Evolutionary conservation across 768 basidiomycete species (phyloP), one percentile per base, ranked within the genome.

Genomic region (Tricholoma saponaceum): DNA sequence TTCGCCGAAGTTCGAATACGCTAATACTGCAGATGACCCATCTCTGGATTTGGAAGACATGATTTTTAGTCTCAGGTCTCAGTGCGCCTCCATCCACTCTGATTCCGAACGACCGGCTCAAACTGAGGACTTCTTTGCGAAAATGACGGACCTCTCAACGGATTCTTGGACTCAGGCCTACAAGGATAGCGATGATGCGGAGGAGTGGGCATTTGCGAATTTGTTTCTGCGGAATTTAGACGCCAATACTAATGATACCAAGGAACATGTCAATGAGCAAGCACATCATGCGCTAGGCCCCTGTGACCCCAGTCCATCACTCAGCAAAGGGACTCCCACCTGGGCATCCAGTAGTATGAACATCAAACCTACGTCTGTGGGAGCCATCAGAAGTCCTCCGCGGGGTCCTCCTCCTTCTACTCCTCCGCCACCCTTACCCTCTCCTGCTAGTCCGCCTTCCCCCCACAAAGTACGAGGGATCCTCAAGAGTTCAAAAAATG

Each of bases 21-120:
- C 64, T 22, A 60, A 58, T 43, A 52, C 62, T 44, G 44, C 52
- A n/a, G 61, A 66, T 28, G 65, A 64, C 16, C 65, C 66, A 52
- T 64, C 67, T 16, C 63, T 78, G 58, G 65, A 69, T 59, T 66
- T 79, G 13, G 69, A 75, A 59, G 75, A 77, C 26, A 81, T 81
- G 79, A 72, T 81, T 16, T 68, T 64, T n/a, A 76, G 70, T 56
- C 71, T 81, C 51, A 72, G 77, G 46, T 66, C 70, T 10, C 72
- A 77, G 60, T 79, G 77, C 58, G 64, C 66, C 47, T 66, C 65
- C 16, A 59, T 68, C 25, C 55, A 60, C n/a, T 37, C 55, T 46
- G 54, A 51, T 37, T 50, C 47, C 8, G 26, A 16, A n/a, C 28
- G 26, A 50, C 23, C n/a, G 26, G 53, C 57, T 43, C 50, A 50